A percentile compares a stretch with the other conserved stretches of the same genome.
phyloP scores from a whole-genome alignment of 1,139 yeast species.

The Petasospora fabianii region DNA sequence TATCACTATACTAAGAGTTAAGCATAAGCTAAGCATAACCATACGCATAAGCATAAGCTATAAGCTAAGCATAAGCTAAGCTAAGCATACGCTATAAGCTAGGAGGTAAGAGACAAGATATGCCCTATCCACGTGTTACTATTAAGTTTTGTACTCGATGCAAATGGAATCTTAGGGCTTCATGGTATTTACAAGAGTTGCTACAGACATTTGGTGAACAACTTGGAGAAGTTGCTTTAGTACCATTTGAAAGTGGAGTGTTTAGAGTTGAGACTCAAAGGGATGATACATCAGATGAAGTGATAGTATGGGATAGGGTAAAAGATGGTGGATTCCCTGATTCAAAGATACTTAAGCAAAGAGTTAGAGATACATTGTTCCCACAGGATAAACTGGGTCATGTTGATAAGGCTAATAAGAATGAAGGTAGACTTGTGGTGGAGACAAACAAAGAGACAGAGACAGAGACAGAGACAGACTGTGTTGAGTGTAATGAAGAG shows the following conservation, averaged over 20 bases:
- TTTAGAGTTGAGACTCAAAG: conserved; percentile 41
- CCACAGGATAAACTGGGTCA: conserved; percentile 49
- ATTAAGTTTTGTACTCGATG: conserved; percentile 59
- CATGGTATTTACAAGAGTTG: conserved; percentile 64
- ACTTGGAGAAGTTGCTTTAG: conserved; percentile 50
- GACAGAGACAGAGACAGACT: conserved; percentile 6
- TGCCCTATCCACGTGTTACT: conserved; percentile 47
- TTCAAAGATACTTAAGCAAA: conserved; percentile 54
- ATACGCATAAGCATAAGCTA: too few species aligned
- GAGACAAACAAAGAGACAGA: conserved; percentile 3
- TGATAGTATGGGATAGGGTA: conserved; percentile 52
- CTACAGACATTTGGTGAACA: conserved; percentile 53
- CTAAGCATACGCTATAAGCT: too few species aligned
- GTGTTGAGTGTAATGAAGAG: conserved; percentile 18
- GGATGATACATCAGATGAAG: conserved; percentile 17
- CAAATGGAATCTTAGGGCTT: conserved; percentile 64
- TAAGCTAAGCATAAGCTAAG: too few species aligned
- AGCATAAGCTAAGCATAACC: too few species aligned
- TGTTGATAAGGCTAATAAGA: conserved; percentile 32
- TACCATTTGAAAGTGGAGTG: conserved; percentile 52
- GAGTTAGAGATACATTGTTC: conserved; percentile 44
- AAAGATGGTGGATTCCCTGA: conserved; percentile 59
- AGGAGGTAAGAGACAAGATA: too few species aligned
- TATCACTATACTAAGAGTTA: too few species aligned
- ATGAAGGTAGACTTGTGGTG: conserved; percentile 18